Percentiles rank a stretch among this genome's conserved stretches.
Evolutionary conservation across 1,284 basidiomycete genomes (phyloP).

Genomic region (Microbotryum lychnidis-dioicae): DNA sequence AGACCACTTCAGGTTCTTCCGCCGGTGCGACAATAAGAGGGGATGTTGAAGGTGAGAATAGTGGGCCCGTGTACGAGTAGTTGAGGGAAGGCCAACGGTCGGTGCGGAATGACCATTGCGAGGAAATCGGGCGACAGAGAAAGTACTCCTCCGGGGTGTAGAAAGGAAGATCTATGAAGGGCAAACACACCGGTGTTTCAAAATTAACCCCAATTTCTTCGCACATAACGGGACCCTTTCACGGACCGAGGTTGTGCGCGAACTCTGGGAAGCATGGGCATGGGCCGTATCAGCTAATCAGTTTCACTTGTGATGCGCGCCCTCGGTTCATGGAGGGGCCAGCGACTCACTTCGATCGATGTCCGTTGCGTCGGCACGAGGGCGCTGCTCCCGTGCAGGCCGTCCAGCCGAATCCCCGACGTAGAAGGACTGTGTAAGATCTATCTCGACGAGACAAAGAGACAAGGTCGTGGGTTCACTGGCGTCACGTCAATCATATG

Average conservation of each 20-base stretch:
- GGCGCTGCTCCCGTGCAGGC: constrained; percentile 51
- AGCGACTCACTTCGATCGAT: constrained; percentile 55
- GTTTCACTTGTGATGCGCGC: constrained; percentile 1
- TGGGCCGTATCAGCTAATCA: neutral
- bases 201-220: too few species aligned
- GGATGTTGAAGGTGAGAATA: constrained; percentile 54
- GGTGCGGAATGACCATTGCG: constrained; percentile 1
- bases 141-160: constrained; percentile 73
- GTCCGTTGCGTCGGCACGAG: constrained; percentile 41
- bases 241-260: constrained; percentile 58
- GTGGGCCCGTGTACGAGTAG: constrained; percentile 45
- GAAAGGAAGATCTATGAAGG: constrained; percentile 45
- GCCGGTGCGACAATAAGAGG: constrained; percentile 50
- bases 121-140: constrained; percentile 43
- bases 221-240: constrained; percentile 37
- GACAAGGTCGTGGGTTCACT: too few species aligned
- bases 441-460: constrained; percentile 42
- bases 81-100: constrained; percentile 3
- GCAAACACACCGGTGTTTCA: too few species aligned
- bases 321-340: constrained; percentile 43
- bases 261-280: constrained; percentile 45
- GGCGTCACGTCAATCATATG: neutral
- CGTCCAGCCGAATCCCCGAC: constrained; percentile 88
- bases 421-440: constrained; percentile 60
- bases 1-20: constrained; percentile 50